Conservation (phyloP, 1,284 basidiomycete species). For the Singerocomus inundabilis region DNA sequence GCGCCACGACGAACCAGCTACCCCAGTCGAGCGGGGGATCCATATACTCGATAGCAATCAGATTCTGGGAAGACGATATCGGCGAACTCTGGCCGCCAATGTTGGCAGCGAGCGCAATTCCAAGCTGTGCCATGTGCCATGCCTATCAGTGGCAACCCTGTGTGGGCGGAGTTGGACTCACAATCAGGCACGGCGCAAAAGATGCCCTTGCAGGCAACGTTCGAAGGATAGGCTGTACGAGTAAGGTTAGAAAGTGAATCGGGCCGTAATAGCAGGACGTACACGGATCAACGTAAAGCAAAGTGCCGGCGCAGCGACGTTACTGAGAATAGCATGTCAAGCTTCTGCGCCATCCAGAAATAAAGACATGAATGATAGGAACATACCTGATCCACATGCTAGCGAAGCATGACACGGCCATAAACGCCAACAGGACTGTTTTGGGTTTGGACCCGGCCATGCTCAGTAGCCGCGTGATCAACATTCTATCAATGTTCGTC, state of each 20-base stretch:
- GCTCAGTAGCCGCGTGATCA: constrained; percentile 91
- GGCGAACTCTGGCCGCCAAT: constrained; percentile 97
- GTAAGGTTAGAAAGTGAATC: constrained; percentile 7
- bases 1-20: constrained; percentile 91
- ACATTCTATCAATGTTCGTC: constrained; percentile 93
- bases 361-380: constrained; percentile 19
- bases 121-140: constrained; percentile 58
- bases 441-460: constrained; percentile 88
- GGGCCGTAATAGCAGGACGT: constrained; percentile 27
- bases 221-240: constrained; percentile 81
- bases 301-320: constrained; percentile 96
- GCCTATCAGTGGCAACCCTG: constrained; percentile 4
- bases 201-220: constrained; percentile 86
- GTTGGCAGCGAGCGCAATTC: constrained; percentile 95
- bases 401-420: constrained; percentile 96
- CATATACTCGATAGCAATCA: constrained; percentile 92
- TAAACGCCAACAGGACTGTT: constrained; percentile 89
- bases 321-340: constrained; percentile 47
- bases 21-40: constrained; percentile 86
- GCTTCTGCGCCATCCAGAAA: constrained; percentile 14
- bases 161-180: constrained; percentile 41
- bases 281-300: constrained; percentile 97
- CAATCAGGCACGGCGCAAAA: constrained; percentile 91
- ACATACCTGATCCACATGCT: constrained; percentile 97
- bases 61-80: constrained; percentile 94